A percentile compares a stretch with the other conserved stretches of the same genome.
Conservation (phyloP, 139 green algal species). For the Parachlorella kessleri region DNA sequence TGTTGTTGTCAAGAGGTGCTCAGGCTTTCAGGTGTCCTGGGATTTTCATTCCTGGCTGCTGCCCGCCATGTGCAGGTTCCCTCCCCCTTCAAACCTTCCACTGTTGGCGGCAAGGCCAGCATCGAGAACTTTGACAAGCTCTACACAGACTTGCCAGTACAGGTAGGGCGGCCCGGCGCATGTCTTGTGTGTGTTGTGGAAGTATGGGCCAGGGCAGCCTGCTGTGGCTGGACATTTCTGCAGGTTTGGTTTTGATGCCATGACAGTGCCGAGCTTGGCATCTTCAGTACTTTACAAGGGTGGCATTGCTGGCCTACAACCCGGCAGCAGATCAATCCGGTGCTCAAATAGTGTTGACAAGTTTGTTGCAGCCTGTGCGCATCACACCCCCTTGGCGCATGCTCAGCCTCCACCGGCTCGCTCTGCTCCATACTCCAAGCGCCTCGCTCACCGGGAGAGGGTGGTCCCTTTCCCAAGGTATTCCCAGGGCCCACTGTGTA, state of each 20-base stretch:
- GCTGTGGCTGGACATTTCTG: too few species aligned
- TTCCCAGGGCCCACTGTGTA: too few species aligned
- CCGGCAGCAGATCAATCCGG: too few species aligned
- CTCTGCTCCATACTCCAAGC: background rate
- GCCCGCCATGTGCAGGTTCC: slow-evolving; percentile 44
- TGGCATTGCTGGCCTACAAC: too few species aligned
- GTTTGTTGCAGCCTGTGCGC: background rate
- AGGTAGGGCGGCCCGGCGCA: background rate
- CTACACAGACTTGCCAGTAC: slow-evolving; percentile 70
- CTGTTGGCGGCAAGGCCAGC: slow-evolving; percentile 30
- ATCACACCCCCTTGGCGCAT: background rate
- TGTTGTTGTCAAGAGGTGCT: background rate
- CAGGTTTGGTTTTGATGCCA: too few species aligned
- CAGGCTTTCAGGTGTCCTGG: background rate
- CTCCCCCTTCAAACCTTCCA: slow-evolving; percentile 84
- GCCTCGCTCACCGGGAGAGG: too few species aligned
- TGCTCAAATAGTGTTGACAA: too few species aligned
- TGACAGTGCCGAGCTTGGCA: too few species aligned
- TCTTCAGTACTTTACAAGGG: too few species aligned
- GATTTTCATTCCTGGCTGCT: background rate
- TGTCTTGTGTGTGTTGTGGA: background rate
- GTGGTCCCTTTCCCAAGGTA: background rate
- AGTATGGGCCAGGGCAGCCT: too few species aligned
- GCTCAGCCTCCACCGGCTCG: background rate
- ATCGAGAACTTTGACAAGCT: slow-evolving; percentile 90